Evolutionary conservation across 371 early-diverging fungal genomes (phyloP), one percentile per base, ranked within the genome.

Genomic region (Mortierella polycephala): DNA sequence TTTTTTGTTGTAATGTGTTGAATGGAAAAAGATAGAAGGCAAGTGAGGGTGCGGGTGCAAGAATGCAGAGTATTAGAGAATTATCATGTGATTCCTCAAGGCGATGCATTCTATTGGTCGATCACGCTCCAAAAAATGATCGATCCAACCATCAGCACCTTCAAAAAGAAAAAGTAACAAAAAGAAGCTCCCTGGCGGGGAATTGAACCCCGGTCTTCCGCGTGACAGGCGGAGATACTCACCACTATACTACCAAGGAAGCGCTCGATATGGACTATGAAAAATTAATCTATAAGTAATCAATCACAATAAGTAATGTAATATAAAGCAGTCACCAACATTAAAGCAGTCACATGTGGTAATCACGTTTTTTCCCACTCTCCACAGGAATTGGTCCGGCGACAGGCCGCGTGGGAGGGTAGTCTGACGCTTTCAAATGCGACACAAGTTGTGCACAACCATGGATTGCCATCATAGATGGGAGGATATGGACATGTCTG

Each of bases 191-290:
- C 59, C 21, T 46, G 45, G 59, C 59, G 59, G 46, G 45, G 45
- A 44, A 58, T 58, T 58, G 59, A 58, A 58, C 57, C 57, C 59
- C 59, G 59, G 59, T 58, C 59, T 58, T 58, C 59, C 59, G 59
- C 59, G 62, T 62, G 62, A 62, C 62, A 62, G 62, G 62, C 62
- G 62, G 62, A 61, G 62, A 61, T 61, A 61, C 62, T 61, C 40
- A 61, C 62, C 62, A 61, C 62, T 61, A 61, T 61, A 61, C 62
- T 61, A 61, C 62, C 62, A 61, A 41, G 62, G 62, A 61, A 21
- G 12, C 1, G 8, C 21, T 46, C 45, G 46, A 52, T 52, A 52
- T 41, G 5, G 21, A 5, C 46, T 8, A 13, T 18, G 42, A 4
- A 23, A 55, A 8, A 12, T 55, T 1, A 30, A 10, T 23, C 47